A percentile compares a stretch with the other conserved stretches of the same genome.
phyloP scores from a whole-genome alignment of 2,329 filamentous ascomycete genomes.

The Aspergillus sp. region DNA sequence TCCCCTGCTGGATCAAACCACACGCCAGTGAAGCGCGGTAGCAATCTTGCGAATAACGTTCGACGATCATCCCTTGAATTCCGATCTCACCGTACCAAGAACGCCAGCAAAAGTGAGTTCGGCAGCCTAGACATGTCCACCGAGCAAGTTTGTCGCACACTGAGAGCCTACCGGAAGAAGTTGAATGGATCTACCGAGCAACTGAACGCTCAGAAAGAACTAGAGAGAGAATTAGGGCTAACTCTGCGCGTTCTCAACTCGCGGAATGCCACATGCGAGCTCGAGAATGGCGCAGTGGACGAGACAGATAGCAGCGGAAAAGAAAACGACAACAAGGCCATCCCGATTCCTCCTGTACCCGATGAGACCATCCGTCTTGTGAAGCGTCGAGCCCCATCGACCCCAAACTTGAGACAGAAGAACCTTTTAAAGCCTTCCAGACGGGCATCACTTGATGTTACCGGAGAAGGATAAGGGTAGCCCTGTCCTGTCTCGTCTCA shows the following conservation, averaged over 20 bases:
- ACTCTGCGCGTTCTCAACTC: constrained; percentile 35
- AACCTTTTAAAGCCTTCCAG: constrained; percentile 22
- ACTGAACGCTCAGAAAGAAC: constrained; percentile 52
- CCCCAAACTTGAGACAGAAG: constrained; percentile 31
- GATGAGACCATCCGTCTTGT: constrained; percentile 25
- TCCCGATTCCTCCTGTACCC: constrained; percentile 20
- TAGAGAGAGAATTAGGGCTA: constrained; percentile 57
- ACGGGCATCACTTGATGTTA: constrained; percentile 35
- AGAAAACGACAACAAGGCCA: constrained; percentile 26
- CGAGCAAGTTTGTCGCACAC: constrained; percentile 57
- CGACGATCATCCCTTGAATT: constrained; percentile 52
- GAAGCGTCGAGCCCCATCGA: constrained; percentile 36
- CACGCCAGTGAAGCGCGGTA: constrained; percentile 27
- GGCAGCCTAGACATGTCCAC: constrained; percentile 53
- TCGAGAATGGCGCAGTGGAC: constrained; percentile 26
- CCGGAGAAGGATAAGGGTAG: constrained; percentile 18
- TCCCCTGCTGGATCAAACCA: constrained; percentile 41
- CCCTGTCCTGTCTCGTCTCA: not conserved
- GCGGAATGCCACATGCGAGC: constrained; percentile 27
- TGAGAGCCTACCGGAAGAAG: constrained; percentile 60
- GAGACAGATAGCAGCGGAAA: constrained; percentile 41
- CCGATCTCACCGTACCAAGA: constrained; percentile 45
- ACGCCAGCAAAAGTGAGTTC: constrained; percentile 38
- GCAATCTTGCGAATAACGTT: constrained; percentile 29
- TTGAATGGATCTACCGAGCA: constrained; percentile 49